Base-by-base conservation (phyloP, 768 basidiomycete genomes). In the Sarcodon sp. region DNA sequence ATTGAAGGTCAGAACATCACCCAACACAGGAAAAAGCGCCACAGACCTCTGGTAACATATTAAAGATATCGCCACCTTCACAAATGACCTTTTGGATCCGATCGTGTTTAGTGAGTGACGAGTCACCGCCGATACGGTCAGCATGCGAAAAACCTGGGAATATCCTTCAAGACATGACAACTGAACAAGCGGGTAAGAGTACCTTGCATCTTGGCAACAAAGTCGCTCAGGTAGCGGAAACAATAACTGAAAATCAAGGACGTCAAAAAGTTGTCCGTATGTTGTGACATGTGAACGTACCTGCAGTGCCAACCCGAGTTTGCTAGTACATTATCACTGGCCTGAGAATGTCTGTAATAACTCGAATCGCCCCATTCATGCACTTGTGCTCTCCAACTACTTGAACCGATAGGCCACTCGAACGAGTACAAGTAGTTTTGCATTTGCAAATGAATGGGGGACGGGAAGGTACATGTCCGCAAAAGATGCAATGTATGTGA, bases 251-350 rank as follows among this genome's bases (percentile, higher is more conserved):
- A 27, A 2, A 27, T 27, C 21, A 27, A 27, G 21, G 21, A 27
- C 4, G 21, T 27, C 21, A 27, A 27, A 4, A 27, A 27, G 21
- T 27, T 27, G 21, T 3, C 21, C 21, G 4, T 27, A 3, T 27
- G 21, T 27, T 2, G 21, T 27, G 21, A 27, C 21, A 27, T 27
- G 4, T 27, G 21, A 27, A 27, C 21, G 2, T 27, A 27, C 21
- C 75, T 76, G 63, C 78, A 80, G 55, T 82, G 79, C 78, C 78
- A 82, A 1, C 79, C 80, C n/a, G 77, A 64, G 57, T 82, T 77
- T 16, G 76, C 74, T 34, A 82, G 70, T 7, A 74, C 61, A 35
- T 59, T 56, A 44, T 77, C 67, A 7, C 64, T 64, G 46, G 68
- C 66, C 57, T 73, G 69, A 15, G 71, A 71, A 55, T 76, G 76